phyloP scores from a whole-genome alignment of 2,329 filamentous ascomycete genomes.

The Fusarium sp. region DNA sequence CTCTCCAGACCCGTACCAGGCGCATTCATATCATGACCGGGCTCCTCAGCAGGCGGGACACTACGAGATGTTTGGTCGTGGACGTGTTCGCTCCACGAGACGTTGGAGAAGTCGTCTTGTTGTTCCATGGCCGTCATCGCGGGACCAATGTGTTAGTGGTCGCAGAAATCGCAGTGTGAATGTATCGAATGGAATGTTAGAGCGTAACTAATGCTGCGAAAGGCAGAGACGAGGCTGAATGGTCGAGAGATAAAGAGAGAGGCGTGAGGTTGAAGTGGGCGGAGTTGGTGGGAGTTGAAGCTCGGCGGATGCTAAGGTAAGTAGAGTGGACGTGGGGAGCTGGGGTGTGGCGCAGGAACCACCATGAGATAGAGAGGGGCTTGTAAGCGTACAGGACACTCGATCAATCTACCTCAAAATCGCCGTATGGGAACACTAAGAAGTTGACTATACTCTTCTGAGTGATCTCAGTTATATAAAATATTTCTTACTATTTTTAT shows the following conservation, averaged over 20 bases:
- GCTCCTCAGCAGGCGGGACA: conserved; percentile 47
- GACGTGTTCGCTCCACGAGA: conserved; percentile 80
- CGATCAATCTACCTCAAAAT: rapidly evolving
- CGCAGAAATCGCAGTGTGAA: no score
- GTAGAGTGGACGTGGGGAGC: conserved; percentile 38
- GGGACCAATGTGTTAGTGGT: background rate
- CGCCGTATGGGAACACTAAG: rapidly evolving
- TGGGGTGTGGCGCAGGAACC: conserved; percentile 41
- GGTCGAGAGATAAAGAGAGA: conserved; percentile 5
- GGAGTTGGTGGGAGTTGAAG: conserved; percentile 44
- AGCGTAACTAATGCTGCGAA: background rate
- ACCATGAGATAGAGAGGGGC: conserved; percentile 36
- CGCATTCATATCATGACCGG: conserved; percentile 58
- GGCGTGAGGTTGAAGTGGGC: conserved; percentile 12
- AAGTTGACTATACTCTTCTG: rapidly evolving
- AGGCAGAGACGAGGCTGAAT: conserved; percentile 1
- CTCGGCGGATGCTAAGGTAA: conserved; percentile 26
- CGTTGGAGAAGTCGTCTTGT: conserved; percentile 83
- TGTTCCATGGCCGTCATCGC: conserved; percentile 63
- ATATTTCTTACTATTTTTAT: rapidly evolving
- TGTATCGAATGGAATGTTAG: background rate
- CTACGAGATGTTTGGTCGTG: conserved; percentile 55
- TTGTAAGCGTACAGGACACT: background rate
- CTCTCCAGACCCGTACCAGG: conserved; percentile 64
- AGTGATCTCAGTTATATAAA: rapidly evolving